Evolutionary conservation across 2,329 filamentous ascomycete species (phyloP).

Genomic region (Aureobasidium uvarum): DNA sequence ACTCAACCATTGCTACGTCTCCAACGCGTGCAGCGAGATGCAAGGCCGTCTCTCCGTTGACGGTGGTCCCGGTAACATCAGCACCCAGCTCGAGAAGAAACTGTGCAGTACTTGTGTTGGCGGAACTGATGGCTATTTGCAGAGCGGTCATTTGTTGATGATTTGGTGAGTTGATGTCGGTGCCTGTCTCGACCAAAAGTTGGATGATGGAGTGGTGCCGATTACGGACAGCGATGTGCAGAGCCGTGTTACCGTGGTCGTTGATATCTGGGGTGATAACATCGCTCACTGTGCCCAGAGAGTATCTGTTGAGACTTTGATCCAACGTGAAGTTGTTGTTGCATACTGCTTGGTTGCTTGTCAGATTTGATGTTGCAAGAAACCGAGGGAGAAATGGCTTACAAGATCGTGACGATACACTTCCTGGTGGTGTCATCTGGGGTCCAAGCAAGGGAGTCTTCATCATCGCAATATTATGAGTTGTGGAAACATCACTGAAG

Average conservation of each 20-base stretch:
- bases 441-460: not conserved
- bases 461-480: not conserved
- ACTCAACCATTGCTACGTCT: not conserved
- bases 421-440: not conserved
- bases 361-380: not conserved
- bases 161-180: not conserved
- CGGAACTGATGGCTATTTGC: not conserved
- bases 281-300: not conserved
- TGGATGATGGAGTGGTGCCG: constrained; percentile 1
- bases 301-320: not conserved
- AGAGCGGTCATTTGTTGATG: not conserved
- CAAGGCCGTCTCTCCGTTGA: not conserved
- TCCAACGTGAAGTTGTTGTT: not conserved
- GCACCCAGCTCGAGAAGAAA: not conserved
- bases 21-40: constrained; percentile 2
- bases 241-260: not conserved
- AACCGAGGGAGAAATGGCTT: not conserved
- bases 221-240: not conserved
- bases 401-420: not conserved
- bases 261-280: not conserved
- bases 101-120: not conserved
- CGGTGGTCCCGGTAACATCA: not conserved
- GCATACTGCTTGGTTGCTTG: not conserved
- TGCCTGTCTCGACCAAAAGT: not conserved
- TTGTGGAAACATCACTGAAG: not conserved